Percentiles rank a stretch among this genome's conserved stretches.
Evolutionary conservation across 192 early-diverging fungal genomes (phyloP).

Genomic region (Coemansia sp.): DNA sequence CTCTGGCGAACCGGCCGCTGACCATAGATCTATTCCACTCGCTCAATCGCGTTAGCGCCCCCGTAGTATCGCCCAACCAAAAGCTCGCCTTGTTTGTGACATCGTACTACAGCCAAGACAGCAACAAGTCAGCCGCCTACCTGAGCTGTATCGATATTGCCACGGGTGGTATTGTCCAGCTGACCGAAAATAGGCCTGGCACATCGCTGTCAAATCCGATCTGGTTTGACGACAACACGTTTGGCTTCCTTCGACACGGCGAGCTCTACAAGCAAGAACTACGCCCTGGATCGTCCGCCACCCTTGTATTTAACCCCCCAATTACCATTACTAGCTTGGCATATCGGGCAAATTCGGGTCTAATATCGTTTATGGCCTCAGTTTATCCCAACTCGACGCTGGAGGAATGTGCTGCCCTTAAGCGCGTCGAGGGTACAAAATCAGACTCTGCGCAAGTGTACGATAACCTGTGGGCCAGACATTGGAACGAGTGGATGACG

Average conservation of each 20-base stretch:
- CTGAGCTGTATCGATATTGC: conserved; percentile 28
- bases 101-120: conserved; percentile 21
- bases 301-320: conserved; percentile 15
- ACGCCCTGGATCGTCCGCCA: neutral
- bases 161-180: conserved; percentile 20
- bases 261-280: conserved; percentile 27
- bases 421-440: conserved; percentile 32
- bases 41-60: conserved; percentile 19
- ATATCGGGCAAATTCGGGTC: conserved; percentile 8
- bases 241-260: conserved; percentile 25
- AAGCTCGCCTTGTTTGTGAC: conserved; percentile 19
- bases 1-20: conserved; percentile 11
- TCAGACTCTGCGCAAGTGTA: conserved; percentile 61
- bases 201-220: conserved; percentile 17
- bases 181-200: conserved; percentile 14
- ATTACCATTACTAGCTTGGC: conserved; percentile 15
- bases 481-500: conserved; percentile 68
- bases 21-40: conserved; percentile 26
- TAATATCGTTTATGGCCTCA: conserved; percentile 23
- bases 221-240: conserved; percentile 29
- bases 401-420: conserved; percentile 52
- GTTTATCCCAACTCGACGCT: conserved; percentile 44
- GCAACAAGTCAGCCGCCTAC: conserved; percentile 17
- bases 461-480: conserved; percentile 70
- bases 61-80: conserved; percentile 30